Evolutionary conservation across 139 green algal species (phyloP).

Genomic region (Chlorella ohadii): DNA sequence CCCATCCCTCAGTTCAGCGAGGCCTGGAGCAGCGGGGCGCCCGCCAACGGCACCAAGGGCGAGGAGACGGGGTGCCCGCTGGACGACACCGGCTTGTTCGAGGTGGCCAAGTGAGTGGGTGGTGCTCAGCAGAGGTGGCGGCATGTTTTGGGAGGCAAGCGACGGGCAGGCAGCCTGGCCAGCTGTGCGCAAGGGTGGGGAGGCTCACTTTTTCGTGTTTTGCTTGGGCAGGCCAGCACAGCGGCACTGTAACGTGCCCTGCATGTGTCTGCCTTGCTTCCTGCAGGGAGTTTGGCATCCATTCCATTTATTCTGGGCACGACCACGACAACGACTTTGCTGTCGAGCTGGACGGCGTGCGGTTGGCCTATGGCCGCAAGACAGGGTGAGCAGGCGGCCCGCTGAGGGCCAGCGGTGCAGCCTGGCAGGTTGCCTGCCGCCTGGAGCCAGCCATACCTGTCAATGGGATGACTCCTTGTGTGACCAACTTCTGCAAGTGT

Average conservation of each 20-base stretch:
- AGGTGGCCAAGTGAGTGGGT: background rate
- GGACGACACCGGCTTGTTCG: slow-evolving; percentile 23
- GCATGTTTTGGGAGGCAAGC: background rate
- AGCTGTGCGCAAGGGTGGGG: too few relatives aligned
- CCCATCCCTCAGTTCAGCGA: slow-evolving; percentile 33
- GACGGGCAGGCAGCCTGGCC: too few relatives aligned
- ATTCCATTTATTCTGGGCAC: slow-evolving; percentile 31
- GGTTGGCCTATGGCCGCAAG: slow-evolving; percentile 39
- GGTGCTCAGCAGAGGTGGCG: too few relatives aligned
- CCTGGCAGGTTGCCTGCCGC: background rate
- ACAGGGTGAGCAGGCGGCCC: background rate
- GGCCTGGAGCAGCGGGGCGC: slow-evolving; percentile 15
- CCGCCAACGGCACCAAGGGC: slow-evolving; percentile 32
- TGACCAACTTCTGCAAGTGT: background rate
- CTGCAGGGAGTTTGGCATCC: slow-evolving; percentile 15
- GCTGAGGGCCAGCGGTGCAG: background rate
- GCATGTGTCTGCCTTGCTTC: background rate
- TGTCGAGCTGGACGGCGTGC: slow-evolving; percentile 2
- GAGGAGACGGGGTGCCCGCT: slow-evolving; percentile 36
- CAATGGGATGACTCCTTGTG: background rate
- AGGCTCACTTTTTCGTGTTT: too few relatives aligned
- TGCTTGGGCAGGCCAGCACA: too few relatives aligned
- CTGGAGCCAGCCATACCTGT: background rate
- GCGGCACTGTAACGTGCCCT: background rate
- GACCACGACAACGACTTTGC: slow-evolving; percentile 48